Evolutionary conservation across 805 yeast species (phyloP).

Genomic region (Metschnikowia aberdeeniae): DNA sequence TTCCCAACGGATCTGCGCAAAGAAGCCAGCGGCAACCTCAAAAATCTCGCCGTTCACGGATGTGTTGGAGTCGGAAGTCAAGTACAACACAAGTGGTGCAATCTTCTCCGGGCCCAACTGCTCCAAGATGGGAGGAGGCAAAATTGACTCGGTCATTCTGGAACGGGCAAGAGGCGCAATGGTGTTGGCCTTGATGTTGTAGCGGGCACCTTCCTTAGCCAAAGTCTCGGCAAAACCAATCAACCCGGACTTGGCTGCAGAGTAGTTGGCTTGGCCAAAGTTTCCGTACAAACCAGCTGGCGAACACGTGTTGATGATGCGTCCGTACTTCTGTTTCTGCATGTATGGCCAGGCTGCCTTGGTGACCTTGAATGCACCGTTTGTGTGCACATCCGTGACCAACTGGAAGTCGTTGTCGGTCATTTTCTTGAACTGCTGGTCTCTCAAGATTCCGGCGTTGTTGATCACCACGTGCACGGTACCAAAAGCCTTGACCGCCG

Average conservation of each 20-base stretch:
- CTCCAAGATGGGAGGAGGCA: slow-evolving; percentile 82
- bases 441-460: slow-evolving; percentile 94
- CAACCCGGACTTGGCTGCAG: slow-evolving; percentile 87
- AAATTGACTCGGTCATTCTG: slow-evolving; percentile 88
- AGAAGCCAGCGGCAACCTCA: slow-evolving; percentile 94
- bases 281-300: slow-evolving; percentile 97
- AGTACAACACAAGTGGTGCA: slow-evolving; percentile 84
- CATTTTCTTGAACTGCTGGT: slow-evolving; percentile 84
- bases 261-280: slow-evolving; percentile 94
- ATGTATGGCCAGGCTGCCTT: slow-evolving; percentile 91
- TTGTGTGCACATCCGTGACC: slow-evolving; percentile 83
- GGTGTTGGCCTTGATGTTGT: slow-evolving; percentile 78
- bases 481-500: slow-evolving; percentile 84
- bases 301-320: slow-evolving; percentile 89
- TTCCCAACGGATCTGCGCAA: slow-evolving; percentile 92
- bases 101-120: slow-evolving; percentile 81
- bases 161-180: slow-evolving; percentile 96
- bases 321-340: slow-evolving; percentile 79
- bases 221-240: slow-evolving; percentile 92
- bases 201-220: slow-evolving; percentile 87
- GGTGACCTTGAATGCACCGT: slow-evolving; percentile 82
- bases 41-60: slow-evolving; percentile 70
- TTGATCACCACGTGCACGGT: slow-evolving; percentile 84
- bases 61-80: slow-evolving; percentile 56
- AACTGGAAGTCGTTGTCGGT: slow-evolving; percentile 70